phyloP scores from a whole-genome alignment of 495 filamentous ascomycete genomes.

The Penicillium soppii region DNA sequence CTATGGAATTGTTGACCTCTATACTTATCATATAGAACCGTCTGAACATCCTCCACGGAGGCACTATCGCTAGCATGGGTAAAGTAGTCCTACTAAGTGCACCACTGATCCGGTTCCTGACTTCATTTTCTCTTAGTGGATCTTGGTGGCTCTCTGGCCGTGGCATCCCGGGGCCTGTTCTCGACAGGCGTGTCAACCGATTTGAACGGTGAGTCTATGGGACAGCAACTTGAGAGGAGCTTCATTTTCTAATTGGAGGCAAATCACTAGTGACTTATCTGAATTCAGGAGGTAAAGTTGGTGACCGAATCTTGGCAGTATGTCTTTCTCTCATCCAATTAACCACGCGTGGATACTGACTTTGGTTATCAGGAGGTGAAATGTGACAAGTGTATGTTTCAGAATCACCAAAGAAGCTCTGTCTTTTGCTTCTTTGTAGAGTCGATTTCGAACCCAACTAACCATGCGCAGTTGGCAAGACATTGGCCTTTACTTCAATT shows the following conservation, averaged over 20 bases:
- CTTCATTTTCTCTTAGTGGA: conserved; percentile 59
- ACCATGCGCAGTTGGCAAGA: conserved; percentile 73
- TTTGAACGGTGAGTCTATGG: conserved; percentile 63
- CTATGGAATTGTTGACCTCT: background rate
- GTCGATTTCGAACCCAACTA: conserved; percentile 3
- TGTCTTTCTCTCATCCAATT: conserved; percentile 10
- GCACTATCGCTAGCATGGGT: conserved; percentile 92
- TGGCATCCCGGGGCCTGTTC: conserved; percentile 84
- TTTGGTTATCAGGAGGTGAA: conserved; percentile 50
- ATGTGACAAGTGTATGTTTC: conserved; percentile 78
- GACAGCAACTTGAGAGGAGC: background rate
- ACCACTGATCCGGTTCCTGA: background rate
- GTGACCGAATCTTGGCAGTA: conserved; percentile 70
- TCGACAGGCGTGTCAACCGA: conserved; percentile 93
- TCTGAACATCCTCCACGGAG: conserved; percentile 86
- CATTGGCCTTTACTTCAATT: conserved; percentile 83
- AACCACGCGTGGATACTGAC: conserved; percentile 20
- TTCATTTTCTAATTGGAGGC: background rate
- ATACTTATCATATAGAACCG: conserved; percentile 64
- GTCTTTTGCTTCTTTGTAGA: background rate
- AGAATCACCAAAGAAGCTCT: background rate
- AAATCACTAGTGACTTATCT: conserved; percentile 77
- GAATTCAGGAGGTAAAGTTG: conserved; percentile 76
- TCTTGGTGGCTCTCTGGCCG: conserved; percentile 87
- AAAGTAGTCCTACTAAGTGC: conserved; percentile 7